Evolutionary conservation across 305 asterid genomes (phyloP), one percentile per base, ranked within the genome.

Genomic region (Euphrasia arctica): DNA sequence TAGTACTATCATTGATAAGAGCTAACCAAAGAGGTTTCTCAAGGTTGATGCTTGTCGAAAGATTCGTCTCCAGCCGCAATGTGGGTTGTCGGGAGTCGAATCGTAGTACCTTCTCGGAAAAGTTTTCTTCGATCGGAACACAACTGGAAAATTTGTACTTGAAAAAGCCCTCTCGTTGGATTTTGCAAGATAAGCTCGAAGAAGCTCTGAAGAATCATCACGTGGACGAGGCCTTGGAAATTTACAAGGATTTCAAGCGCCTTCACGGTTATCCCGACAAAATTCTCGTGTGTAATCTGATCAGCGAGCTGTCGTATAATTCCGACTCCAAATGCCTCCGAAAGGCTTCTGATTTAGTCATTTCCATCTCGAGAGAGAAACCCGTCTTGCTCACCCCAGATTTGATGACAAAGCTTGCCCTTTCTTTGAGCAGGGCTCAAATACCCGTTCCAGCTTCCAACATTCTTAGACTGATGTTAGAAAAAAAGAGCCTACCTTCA

Each of bases 401-500:
- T 9, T 25, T 77, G 70, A 63, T 86, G 72, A 69, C 83, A 48
- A 90, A 88, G 80, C 81, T 90, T 22, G 69, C 77, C 43, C 84
- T 90, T 58, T 78, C 99, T 13, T 76, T 86, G 70, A 81, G 84
- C 54, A 74, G 97, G 79, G 89, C 92, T 65, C 92, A 86, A 75
- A 85, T 90, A 78, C 89, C 91, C 3, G 77, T 79, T 73, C 74
- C 67, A 65, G 72, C 96, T 2, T 81, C 95, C 3, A 67, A 58
- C 32, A 60, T 88, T 64, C 77, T 90, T 50, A 75, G 99, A 62
- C n/a, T 83, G 74, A 80, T 86, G 84, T 48, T 93, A 57, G 79
- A 72, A 69, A 84, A 75, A 71, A 80, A 67, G 72, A 63, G 43
- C 55, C 72, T 86, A 29, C 92, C 91, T 2, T 50, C 85, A 22